Evolutionary conservation across 2,329 filamentous ascomycete genomes (phyloP).

Genomic region (Diaporthe nobilis): DNA sequence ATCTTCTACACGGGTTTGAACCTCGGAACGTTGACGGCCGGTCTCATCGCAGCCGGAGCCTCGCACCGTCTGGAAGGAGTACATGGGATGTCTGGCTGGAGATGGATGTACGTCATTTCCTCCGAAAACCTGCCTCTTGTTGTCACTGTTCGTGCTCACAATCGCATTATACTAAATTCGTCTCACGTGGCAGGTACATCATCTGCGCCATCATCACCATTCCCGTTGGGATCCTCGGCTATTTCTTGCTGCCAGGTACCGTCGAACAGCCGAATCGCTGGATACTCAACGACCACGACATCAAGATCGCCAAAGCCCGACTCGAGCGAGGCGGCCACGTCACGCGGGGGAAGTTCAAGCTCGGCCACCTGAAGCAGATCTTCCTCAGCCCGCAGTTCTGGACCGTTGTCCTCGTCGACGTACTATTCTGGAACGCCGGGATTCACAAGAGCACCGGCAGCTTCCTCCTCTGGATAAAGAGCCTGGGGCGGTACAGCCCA

Average conservation of each 20-base stretch:
- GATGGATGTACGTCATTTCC: constrained; percentile 66
- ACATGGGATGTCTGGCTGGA: constrained; percentile 61
- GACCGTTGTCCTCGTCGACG: constrained; percentile 63
- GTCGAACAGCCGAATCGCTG: constrained; percentile 63
- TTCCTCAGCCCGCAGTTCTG: constrained; percentile 62
- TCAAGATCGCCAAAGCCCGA: constrained; percentile 60
- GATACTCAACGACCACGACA: constrained; percentile 62
- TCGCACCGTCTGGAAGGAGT: constrained; percentile 58
- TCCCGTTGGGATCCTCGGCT: constrained; percentile 64
- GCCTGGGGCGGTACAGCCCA: constrained; percentile 61
- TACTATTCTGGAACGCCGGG: constrained; percentile 70
- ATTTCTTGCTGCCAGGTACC: constrained; percentile 66
- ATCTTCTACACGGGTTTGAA: constrained; percentile 66
- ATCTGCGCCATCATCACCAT: constrained; percentile 68
- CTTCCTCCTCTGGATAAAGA: constrained; percentile 72
- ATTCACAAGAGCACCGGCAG: constrained; percentile 61
- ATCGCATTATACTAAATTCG: no score
- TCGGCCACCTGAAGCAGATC: constrained; percentile 51
- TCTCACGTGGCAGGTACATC: constrained; percentile 55
- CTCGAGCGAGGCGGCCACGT: constrained; percentile 60
- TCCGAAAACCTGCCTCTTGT: no score
- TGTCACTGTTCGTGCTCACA: no score
- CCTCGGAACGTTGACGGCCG: constrained; percentile 66
- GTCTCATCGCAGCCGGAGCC: constrained; percentile 62
- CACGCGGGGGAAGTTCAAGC: constrained; percentile 53